Evolutionary conservation across 2,329 filamentous ascomycete species (phyloP), one percentile per base, ranked within the genome.

Genomic region (Sordariomycetes sp.): DNA sequence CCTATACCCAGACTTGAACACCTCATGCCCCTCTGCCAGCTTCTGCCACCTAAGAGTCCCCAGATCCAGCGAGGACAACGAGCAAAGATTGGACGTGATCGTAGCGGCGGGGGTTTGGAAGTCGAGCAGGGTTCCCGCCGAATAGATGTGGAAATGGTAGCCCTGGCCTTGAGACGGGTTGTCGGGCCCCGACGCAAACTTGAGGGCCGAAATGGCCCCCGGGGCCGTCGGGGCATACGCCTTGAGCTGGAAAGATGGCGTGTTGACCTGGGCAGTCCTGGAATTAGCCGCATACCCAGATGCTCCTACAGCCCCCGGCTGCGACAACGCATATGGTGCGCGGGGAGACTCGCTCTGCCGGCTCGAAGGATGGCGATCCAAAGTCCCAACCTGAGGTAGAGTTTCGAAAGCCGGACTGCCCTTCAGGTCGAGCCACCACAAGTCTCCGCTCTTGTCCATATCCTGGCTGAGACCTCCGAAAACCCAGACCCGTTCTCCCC

Each of bases 381-480:
- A 73, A 22, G 73, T 69, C 56, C 79, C 80, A 11, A 81, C 72
- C 34, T 74, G 82, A 58, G 88, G 85, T 32, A 82, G 76, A 40
- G 85, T 84, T 65, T 91, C 86, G 64, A 96, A 92, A 53, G 91
- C 89, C 1, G 92, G 91, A 60, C 83, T 91, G 37, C 90, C 91
- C 69, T 96, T 93, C 55, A 99, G 80, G 72, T 99, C 94, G 51
- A 99, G 78, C 92, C 94, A 99, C 89, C 91, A 97, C 51, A 99
- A 81, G 70, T 99, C 94, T 60, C 90, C 93, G 61, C 89, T 90
- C 66, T 96, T 93, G 74, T 97, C 92, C 90, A 97, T 96, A 64
- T 97, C 92, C 65, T 94, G 89, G 62, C 90, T 94, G 55, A 99
- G 79, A 2, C 94, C 94, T 46, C 94, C 94, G 71, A 96, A 97